Evolutionary conservation across 441 rosid genomes (phyloP).

Genomic region (Biscutella laevigata): DNA sequence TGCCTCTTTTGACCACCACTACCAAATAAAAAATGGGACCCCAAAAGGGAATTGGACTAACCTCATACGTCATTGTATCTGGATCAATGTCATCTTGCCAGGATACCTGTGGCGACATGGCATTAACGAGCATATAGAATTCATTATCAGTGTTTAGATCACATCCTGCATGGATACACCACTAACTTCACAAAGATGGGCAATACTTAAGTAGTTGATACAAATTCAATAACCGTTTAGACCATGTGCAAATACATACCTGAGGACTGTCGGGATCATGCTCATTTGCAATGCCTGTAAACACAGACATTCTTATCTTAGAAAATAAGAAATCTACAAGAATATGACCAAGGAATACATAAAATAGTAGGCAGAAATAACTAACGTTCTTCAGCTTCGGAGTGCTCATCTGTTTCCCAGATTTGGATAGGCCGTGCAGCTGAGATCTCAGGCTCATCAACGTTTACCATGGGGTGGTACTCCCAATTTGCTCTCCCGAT

Average conservation of each 20-base stretch:
- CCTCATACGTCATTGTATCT: conserved; percentile 68
- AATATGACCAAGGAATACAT: not conserved
- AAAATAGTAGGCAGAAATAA: conserved; percentile 9
- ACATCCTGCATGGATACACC: conserved; percentile 21
- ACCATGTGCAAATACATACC: conserved; percentile 31
- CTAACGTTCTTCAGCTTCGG: conserved; percentile 60
- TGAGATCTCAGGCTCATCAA: conserved; percentile 35
- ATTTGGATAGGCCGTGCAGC: conserved; percentile 34
- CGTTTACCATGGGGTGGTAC: conserved; percentile 31
- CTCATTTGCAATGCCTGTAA: conserved; percentile 49
- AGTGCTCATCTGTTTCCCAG: conserved; percentile 31
- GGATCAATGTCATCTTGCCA: conserved; percentile 63
- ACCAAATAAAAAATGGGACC: not conserved
- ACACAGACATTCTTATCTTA: conserved; percentile 11
- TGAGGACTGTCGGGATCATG: conserved; percentile 45
- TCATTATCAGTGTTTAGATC: conserved; percentile 24
- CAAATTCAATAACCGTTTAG: not conserved
- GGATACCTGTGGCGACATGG: conserved; percentile 41
- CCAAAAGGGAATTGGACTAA: conserved; percentile 20
- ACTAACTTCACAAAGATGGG: conserved; percentile 18
- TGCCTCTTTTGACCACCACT: not conserved
- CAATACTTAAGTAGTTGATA: conserved; percentile 3
- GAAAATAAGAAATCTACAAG: too few species aligned
- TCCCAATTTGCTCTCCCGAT: conserved; percentile 57
- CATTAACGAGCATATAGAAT: conserved; percentile 19